phyloP scores from a whole-genome alignment of 2,329 filamentous ascomycete species.

The Scedosporium apiospermum region DNA sequence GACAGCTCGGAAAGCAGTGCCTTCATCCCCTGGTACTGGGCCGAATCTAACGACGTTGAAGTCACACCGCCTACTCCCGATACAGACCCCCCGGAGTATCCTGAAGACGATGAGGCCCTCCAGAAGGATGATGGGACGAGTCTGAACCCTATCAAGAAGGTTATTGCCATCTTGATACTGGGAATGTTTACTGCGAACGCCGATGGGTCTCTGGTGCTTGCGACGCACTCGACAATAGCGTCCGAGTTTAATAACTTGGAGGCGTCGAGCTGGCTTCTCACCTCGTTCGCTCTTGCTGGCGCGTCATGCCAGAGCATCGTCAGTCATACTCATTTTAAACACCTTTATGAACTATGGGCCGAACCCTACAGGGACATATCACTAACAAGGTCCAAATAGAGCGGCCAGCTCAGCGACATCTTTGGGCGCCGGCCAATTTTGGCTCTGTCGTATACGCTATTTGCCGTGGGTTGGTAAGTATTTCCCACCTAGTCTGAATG shows the following conservation, averaged over 20 bases:
- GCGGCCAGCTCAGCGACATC: constrained; percentile 20
- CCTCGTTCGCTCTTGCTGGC: constrained; percentile 20
- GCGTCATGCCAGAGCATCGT: constrained; percentile 19
- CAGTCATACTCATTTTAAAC: background rate
- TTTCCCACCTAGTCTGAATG: background rate
- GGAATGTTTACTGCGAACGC: constrained; percentile 55
- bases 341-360: background rate
- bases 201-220: constrained; percentile 55
- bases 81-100: background rate
- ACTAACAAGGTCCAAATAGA: constrained; percentile 10
- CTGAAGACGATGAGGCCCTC: background rate
- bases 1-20: background rate
- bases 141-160: constrained; percentile 9
- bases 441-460: constrained; percentile 17
- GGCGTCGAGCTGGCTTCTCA: constrained; percentile 36
- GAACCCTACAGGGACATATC: background rate
- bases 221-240: constrained; percentile 53
- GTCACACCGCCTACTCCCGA: background rate
- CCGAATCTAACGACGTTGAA: background rate
- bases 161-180: constrained; percentile 15
- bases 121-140: constrained; percentile 4
- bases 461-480: constrained; percentile 17
- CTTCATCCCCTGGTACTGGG: constrained; percentile 2
- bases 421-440: constrained; percentile 17
- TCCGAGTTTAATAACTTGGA: constrained; percentile 50